phyloP scores from a whole-genome alignment of 1,284 basidiomycete genomes.

The Rhizopogon hawkerae region DNA sequence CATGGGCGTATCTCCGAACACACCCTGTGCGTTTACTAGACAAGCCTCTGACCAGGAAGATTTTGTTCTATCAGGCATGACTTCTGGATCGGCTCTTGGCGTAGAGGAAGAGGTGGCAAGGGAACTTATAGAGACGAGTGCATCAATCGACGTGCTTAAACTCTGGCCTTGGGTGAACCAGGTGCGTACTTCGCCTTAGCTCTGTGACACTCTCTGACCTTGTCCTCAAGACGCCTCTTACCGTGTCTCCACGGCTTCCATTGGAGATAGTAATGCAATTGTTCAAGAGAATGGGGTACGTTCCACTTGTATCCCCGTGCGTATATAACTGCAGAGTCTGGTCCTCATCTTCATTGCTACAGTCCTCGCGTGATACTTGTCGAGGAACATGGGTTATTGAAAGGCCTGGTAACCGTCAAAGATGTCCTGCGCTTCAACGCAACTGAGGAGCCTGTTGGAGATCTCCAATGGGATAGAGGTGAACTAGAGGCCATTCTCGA shows the following conservation, averaged over 20 bases:
- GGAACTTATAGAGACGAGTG: constrained; percentile 51
- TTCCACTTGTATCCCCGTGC: constrained; percentile 11
- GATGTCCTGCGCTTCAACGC: constrained; percentile 85
- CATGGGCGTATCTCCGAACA: constrained; percentile 53
- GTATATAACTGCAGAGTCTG: no score
- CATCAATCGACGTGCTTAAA: constrained; percentile 54
- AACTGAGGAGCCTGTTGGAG: constrained; percentile 46
- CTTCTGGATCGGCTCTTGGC: constrained; percentile 45
- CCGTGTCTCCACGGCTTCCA: constrained; percentile 87
- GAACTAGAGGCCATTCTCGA: constrained; percentile 56
- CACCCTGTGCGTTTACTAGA: constrained; percentile 62
- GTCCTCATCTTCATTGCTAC: constrained; percentile 4
- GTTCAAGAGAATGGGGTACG: constrained; percentile 93
- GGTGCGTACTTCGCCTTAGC: constrained; percentile 34
- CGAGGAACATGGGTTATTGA: constrained; percentile 73
- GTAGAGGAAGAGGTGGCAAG: constrained; percentile 61
- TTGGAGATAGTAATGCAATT: constrained; percentile 95
- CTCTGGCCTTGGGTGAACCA: constrained; percentile 91
- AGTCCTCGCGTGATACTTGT: constrained; percentile 94
- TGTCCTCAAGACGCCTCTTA: constrained; percentile 71
- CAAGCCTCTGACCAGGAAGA: constrained; percentile 39
- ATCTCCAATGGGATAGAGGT: constrained; percentile 54
- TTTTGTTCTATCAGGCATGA: constrained; percentile 39
- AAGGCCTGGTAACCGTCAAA: constrained; percentile 91
- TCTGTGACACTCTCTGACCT: constrained; percentile 7